Base-by-base conservation (phyloP, 441 rosid species). In the Populus hybrid region DNA sequence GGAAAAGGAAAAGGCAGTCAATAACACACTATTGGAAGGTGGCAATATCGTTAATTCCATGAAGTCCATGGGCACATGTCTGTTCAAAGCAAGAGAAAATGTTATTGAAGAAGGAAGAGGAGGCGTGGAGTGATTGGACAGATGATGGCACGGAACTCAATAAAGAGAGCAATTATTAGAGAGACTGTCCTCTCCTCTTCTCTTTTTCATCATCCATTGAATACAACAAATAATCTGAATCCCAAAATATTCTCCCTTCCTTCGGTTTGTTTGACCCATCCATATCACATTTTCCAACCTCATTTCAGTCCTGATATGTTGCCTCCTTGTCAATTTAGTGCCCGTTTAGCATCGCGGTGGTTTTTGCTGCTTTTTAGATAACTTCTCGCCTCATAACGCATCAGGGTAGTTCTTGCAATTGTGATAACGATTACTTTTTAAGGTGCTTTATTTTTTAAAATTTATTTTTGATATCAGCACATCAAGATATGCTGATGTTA, bases 91-190 rank as follows among this genome's bases (percentile, higher is more conserved):
- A 34, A 35, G 12, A 59, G 28, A 61, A 14, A 50, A 3, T 30
- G 32, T 30, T 30, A 30, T 30, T 30, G 32, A 30, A 30, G 32
- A 12, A 40, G 1, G 16, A 64, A 8, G 5, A 24, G 8, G 28
- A n/a, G 16, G 42, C 38, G 69, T 12, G 69, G 30, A 63, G 21
- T 63, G 67, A 42, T 0, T 23, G 21, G 64, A 57, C 65, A 23
- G 24, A 28, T 14, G 23, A 1, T 6, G 85, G 83, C 92, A 86
- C 94, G 86, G 85, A 87, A 86, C 83, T 87, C 92, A 28, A 87
- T 82, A 86, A 89, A 80, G 81, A 6, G 8, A 5, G 69, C 84
- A 70, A 90, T 81, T 79, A 87, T 89, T 84, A 76, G 78, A 73
- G 69, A 65, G 5, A n/a, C 4, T 63, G 21, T 23, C 1, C 2